Evolutionary conservation across 148 eudicot genomes (phyloP), one percentile per base, ranked within the genome.

Genomic region (Cornus controversa): DNA sequence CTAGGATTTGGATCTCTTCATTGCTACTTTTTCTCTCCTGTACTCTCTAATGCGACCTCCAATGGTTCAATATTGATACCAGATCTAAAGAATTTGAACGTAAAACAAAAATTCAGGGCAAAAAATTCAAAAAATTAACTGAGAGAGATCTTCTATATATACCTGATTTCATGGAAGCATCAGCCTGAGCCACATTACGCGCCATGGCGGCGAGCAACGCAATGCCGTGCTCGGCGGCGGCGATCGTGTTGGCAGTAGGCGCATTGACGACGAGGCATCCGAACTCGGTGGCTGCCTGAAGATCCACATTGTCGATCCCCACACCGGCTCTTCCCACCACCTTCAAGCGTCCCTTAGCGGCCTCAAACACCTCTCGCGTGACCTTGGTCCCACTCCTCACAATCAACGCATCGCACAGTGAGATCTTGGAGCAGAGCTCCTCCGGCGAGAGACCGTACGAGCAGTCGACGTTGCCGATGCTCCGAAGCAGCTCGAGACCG

Each of bases 241-340:
- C 96, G n/a, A 91, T 82, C 0, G 93, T 91, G 47, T 88, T 91
- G 0, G 96, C 93, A 5, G 96, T 91, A 2, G 96, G 96, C 8
- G 96, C 93, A 66, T 91, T 91, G 2, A 90, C 96, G 4, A 88
- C 96, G 1, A 91, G 68, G 25, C 96, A 87, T 11, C 95, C 95
- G 11, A 76, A 81, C 80, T 91, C 95, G 14, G 95, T 91, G 14
- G 95, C 92, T 0, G 92, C 95, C 57, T 86, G 88, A 54, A 91
- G 87, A 85, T 91, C 95, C 50, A 91, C 95, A 82, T 91, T 91
- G 31, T 91, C 95, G 22, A 91, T 91, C 7, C 92, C 95, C 2
- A 91, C 95, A 0, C 95, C 95, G 2, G 95, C 95, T 20, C 95
- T 80, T n/a, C 95, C 95, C 2, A 91, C 95, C 1, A 91, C 95